A percentile compares a stretch with the other conserved stretches of the same genome.
phyloP scores from a whole-genome alignment of 2,329 filamentous ascomycete species.

The Monilinia vaccinii-corymbosi region DNA sequence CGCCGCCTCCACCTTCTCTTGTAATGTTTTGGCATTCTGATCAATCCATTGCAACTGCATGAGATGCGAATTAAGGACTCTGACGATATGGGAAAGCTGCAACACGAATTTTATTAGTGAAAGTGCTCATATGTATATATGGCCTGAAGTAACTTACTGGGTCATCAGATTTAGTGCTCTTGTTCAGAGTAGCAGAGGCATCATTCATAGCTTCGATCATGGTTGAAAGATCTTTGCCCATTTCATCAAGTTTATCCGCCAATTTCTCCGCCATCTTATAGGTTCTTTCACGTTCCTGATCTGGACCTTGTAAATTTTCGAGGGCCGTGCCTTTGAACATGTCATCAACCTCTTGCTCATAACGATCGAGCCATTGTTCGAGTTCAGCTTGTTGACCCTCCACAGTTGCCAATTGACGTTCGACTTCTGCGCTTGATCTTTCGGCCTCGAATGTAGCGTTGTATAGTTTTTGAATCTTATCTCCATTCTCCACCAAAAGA shows the following conservation, averaged over 20 bases:
- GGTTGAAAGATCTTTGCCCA: constrained; percentile 83
- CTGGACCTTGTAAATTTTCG: constrained; percentile 77
- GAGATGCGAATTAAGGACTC: constrained; percentile 88
- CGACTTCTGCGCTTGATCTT: constrained; percentile 84
- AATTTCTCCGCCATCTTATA: constrained; percentile 94
- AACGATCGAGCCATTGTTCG: constrained; percentile 77
- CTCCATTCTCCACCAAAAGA: constrained; percentile 83
- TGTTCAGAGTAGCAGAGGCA: constrained; percentile 80
- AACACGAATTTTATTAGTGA: constrained; percentile 12
- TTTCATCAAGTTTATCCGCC: constrained; percentile 81
- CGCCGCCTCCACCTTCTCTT: constrained; percentile 71
- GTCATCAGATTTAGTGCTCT: constrained; percentile 80
- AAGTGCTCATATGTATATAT: background rate
- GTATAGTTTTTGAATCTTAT: constrained; percentile 91
- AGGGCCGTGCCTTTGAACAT: constrained; percentile 74
- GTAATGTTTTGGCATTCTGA: constrained; percentile 68
- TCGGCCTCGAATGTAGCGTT: constrained; percentile 89
- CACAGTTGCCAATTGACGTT: constrained; percentile 79
- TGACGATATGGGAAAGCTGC: constrained; percentile 88
- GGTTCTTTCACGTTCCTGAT: constrained; percentile 90
- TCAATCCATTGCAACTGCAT: constrained; percentile 91
- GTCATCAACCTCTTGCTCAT: constrained; percentile 84
- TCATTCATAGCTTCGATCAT: constrained; percentile 99
- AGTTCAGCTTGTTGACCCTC: constrained; percentile 92
- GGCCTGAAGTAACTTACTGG: constrained; percentile 49